Percentiles rank a stretch among this genome's conserved stretches.
These are phyloP conservation scores for Globisporangium yorkense DNA, from an alignment of 352 stramenopile genomes.

Conservation along the genomic window DNA sequence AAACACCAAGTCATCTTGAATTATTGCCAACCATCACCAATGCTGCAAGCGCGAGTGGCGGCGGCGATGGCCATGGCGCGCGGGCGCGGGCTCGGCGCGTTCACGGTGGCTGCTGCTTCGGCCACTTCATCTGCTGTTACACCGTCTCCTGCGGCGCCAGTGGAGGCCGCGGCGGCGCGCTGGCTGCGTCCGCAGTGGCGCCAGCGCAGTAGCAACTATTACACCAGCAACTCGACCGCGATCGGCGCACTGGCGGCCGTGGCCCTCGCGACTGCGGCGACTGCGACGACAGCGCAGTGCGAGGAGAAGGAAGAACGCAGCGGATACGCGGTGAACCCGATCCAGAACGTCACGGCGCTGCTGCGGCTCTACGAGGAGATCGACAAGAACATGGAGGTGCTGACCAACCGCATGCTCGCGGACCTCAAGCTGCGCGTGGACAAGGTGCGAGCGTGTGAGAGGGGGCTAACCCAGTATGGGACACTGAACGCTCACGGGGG, in stretches of 20 bases:
- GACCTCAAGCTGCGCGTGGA: slow-evolving; percentile 51
- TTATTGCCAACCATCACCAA: background rate
- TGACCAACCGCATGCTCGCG: slow-evolving; percentile 63
- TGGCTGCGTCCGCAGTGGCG: slow-evolving; percentile 5
- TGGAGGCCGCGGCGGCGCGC: background rate
- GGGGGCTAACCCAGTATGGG: too few species aligned
- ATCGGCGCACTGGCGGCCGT: slow-evolving; percentile 4
- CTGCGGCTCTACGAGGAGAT: slow-evolving; percentile 79
- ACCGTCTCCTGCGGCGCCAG: too few species aligned
- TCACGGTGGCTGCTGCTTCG: background rate
- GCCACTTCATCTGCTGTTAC: background rate
- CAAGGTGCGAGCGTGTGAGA: slow-evolving; percentile 4
- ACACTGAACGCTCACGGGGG: too few species aligned
- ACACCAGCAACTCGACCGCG: background rate
- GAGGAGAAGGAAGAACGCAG: slow-evolving; percentile 18
- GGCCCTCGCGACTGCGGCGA: slow-evolving; percentile 9
- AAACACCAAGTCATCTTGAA: too few species aligned
- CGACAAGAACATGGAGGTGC: slow-evolving; percentile 80
- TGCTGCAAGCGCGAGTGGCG: background rate
- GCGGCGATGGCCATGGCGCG: too few species aligned
- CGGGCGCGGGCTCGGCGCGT: too few species aligned
- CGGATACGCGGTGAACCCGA: slow-evolving; percentile 51
- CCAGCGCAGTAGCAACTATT: background rate
- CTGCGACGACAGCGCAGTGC: slow-evolving; percentile 10
- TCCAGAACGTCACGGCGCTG: slow-evolving; percentile 64